These are phyloP conservation scores for Penicillium lividum DNA, from an alignment of 495 filamentous ascomycete species.

Conservation along the genomic window DNA sequence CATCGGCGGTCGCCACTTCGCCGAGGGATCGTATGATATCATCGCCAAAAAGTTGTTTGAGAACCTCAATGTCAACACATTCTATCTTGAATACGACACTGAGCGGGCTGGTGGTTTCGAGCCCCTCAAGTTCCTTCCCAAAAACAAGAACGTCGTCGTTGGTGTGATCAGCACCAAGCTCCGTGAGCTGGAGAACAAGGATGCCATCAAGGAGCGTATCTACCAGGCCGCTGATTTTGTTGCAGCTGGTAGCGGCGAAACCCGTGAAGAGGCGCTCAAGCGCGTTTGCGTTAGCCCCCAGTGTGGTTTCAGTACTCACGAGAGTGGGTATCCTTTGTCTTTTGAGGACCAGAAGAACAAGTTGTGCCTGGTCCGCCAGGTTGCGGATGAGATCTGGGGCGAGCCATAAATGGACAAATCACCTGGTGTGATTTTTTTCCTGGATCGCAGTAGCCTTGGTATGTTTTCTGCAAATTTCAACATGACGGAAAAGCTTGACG, in stretches of 20 bases:
- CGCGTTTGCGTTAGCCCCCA: conserved; percentile 66
- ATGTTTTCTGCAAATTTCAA: conserved; percentile 20
- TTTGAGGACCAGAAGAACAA: conserved; percentile 61
- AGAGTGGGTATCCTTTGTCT: conserved; percentile 60
- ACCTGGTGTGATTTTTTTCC: neutral
- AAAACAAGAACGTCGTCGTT: conserved; percentile 65
- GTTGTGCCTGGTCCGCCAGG: conserved; percentile 46
- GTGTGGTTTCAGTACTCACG: conserved; percentile 68
- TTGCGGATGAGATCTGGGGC: conserved; percentile 53
- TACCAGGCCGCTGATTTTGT: conserved; percentile 61
- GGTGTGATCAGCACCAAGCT: conserved; percentile 68
- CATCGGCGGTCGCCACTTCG: conserved; percentile 56
- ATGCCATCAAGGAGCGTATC: conserved; percentile 57
- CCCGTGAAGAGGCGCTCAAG: conserved; percentile 52
- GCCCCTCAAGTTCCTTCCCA: conserved; percentile 61
- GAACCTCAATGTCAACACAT: conserved; percentile 64
- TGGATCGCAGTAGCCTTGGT: neutral
- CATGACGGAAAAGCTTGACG: conserved; percentile 19
- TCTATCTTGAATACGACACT: conserved; percentile 71
- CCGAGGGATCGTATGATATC: conserved; percentile 67
- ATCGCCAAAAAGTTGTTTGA: conserved; percentile 67
- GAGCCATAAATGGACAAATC: conserved; percentile 15
- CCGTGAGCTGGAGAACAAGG: conserved; percentile 61
- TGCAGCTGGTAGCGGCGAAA: conserved; percentile 47
- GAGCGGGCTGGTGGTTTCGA: conserved; percentile 66